Conservation (phyloP, 2,329 filamentous ascomycete genomes). For the Venturia aucupariae region DNA sequence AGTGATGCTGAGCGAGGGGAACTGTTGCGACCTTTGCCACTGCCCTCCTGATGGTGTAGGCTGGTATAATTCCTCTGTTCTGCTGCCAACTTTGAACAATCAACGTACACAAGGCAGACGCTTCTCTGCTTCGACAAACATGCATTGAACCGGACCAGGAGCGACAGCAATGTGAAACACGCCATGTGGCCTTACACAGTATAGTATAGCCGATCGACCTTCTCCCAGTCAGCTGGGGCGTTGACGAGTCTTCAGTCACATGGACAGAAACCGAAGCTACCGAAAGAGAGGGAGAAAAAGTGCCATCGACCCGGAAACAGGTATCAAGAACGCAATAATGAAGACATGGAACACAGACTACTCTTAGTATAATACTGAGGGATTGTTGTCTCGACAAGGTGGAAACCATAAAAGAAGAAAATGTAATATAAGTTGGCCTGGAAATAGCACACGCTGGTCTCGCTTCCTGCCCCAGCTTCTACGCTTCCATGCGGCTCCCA, state of each 20-base stretch:
- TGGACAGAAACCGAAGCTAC: neutral
- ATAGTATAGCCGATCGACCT: neutral
- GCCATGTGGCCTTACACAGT: neutral
- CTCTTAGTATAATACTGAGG: neutral
- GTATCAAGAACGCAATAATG: no score
- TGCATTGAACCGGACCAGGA: neutral
- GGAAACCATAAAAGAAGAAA: neutral
- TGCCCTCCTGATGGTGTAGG: no score
- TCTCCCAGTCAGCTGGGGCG: neutral
- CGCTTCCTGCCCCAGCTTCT: neutral
- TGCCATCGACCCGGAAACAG: no score
- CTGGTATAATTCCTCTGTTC: neutral
- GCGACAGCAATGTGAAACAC: neutral
- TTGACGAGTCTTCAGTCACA: neutral
- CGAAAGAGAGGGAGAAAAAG: neutral
- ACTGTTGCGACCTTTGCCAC: neutral
- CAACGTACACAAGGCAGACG: neutral
- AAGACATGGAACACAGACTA: neutral
- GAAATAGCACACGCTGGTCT: neutral
- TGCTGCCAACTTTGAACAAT: neutral
- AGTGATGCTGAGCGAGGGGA: neutral
- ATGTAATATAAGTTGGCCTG: neutral
- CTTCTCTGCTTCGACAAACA: neutral
- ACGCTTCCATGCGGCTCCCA: neutral
- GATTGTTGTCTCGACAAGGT: neutral